These are phyloP conservation scores for Podospora pseudoanserina DNA, from an alignment of 495 filamentous ascomycete species.

Conservation along the genomic window DNA sequence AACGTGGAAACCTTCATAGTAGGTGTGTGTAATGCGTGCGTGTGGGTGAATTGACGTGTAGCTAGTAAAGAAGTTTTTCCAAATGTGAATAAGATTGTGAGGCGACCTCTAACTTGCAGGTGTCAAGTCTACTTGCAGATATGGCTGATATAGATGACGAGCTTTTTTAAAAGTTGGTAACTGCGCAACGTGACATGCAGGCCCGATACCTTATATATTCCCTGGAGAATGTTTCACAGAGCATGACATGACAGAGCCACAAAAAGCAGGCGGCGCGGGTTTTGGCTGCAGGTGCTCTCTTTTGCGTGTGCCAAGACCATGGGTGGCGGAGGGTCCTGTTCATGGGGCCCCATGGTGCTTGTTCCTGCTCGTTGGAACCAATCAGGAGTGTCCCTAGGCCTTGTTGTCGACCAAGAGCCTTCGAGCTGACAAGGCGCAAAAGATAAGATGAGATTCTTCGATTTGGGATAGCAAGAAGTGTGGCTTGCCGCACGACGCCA, in stretches of 20 bases:
- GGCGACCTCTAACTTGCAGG: not conserved
- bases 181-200: not conserved
- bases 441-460: not conserved
- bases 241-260: not conserved
- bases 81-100: not conserved
- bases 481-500: conserved; percentile 2
- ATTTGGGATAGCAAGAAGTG: not conserved
- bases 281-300: not conserved
- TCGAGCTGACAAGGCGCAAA: not conserved
- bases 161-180: not conserved
- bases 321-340: not conserved
- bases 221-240: not conserved
- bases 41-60: not conserved
- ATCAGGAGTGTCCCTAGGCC: not conserved
- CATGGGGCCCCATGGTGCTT: no score
- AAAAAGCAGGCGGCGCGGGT: not conserved
- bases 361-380: no score
- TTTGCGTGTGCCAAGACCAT: not conserved
- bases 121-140: not conserved
- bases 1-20: conserved; percentile 13
- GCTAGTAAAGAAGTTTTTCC: not conserved
- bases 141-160: not conserved
- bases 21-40: not conserved
- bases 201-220: not conserved
- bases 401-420: not conserved